A percentile compares a stretch with the other conserved stretches of the same genome.
phyloP scores from a whole-genome alignment of 441 rosid genomes.

The Populus tomentosa region DNA sequence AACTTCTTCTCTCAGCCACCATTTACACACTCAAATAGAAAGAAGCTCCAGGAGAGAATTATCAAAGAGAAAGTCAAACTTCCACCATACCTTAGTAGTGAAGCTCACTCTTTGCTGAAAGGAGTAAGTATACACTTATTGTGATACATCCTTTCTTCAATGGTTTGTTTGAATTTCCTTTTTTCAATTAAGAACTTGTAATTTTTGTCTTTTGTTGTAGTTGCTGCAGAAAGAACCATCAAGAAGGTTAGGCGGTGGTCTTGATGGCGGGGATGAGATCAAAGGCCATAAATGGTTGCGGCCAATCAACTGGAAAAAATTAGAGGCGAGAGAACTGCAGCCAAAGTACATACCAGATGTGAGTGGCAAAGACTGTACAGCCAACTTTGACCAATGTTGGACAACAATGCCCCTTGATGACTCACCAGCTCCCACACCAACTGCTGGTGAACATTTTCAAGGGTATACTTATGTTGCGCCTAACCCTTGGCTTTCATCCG shows the following conservation, averaged over 20 bases:
- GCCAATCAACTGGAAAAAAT: constrained; percentile 67
- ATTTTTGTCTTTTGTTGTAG: constrained; percentile 25
- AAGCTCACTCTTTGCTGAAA: constrained; percentile 74
- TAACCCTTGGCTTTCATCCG: constrained; percentile 73
- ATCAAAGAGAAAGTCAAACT: constrained; percentile 66
- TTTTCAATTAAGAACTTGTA: constrained; percentile 3
- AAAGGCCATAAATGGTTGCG: constrained; percentile 66
- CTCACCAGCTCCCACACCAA: constrained; percentile 73
- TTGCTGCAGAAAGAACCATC: constrained; percentile 73
- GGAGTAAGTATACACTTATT: constrained; percentile 42
- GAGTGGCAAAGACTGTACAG: constrained; percentile 60
- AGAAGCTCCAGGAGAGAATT: constrained; percentile 73
- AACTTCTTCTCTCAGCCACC: constrained; percentile 44
- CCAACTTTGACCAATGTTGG: constrained; percentile 71
- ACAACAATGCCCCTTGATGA: constrained; percentile 69
- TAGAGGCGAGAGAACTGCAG: constrained; percentile 53
- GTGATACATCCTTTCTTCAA: neutral
- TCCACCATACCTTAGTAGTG: constrained; percentile 54
- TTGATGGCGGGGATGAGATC: constrained; percentile 55
- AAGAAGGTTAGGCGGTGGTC: constrained; percentile 61
- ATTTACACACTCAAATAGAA: constrained; percentile 55
- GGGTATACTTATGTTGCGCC: constrained; percentile 72
- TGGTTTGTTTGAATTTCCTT: neutral
- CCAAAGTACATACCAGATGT: constrained; percentile 77
- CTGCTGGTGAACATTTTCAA: constrained; percentile 64